A percentile compares a stretch with the other conserved stretches of the same genome.
Conservation (phyloP, 139 green algal genomes). For the Spirogloea muscicola region DNA sequence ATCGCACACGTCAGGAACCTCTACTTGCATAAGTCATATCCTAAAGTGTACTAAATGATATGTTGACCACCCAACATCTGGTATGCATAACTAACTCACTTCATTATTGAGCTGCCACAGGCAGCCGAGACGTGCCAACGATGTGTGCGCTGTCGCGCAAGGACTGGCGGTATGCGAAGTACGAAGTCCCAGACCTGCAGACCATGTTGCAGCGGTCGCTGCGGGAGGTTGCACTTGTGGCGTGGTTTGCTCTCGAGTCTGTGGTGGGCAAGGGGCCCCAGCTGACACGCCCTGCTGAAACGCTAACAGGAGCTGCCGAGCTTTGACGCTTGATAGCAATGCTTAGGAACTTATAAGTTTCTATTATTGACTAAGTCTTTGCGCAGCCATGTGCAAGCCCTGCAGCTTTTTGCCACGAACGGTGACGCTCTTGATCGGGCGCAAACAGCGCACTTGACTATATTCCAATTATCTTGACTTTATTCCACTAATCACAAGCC, state of each 20-base stretch:
- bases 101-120: neutral
- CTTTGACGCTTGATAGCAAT: no score
- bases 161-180: constrained; percentile 42
- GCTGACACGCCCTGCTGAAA: neutral
- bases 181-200: neutral
- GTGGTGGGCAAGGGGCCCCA: neutral
- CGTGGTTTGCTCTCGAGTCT: neutral
- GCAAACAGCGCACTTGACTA: no score
- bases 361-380: no score
- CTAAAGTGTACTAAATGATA: no score
- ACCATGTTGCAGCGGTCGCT: neutral
- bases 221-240: neutral
- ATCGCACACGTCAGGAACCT: neutral
- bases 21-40: neutral
- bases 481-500: no score
- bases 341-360: no score
- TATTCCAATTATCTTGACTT: no score
- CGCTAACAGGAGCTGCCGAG: neutral
- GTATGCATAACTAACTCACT: no score
- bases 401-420: no score
- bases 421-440: no score
- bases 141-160: constrained; percentile 1
- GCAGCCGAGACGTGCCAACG: constrained; percentile 7
- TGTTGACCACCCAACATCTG: no score
- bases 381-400: no score